Conservation (phyloP, 208 protist species). For the Crithidia mellificae region DNA sequence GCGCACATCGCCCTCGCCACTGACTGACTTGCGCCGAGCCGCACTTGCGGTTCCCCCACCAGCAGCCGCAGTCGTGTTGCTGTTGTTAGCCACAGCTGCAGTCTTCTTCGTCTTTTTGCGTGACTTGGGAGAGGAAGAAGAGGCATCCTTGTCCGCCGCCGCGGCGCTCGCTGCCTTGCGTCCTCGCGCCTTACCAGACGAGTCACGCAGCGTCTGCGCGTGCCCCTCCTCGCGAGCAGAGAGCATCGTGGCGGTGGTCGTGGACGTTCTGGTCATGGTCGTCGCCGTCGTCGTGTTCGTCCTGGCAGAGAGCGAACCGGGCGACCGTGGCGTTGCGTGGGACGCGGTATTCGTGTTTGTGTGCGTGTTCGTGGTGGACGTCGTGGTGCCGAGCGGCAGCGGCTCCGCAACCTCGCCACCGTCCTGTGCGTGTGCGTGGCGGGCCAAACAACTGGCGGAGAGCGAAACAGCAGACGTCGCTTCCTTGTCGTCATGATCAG, state of each 20-base stretch:
- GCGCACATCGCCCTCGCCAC: background rate
- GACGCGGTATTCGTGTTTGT: too few relatives aligned
- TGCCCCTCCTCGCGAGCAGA: too few relatives aligned
- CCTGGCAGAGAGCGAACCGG: background rate
- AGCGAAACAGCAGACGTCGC: background rate
- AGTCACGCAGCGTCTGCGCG: too few relatives aligned
- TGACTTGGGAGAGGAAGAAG: background rate
- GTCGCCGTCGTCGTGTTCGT: background rate
- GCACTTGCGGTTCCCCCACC: too few relatives aligned
- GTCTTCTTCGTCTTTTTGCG: background rate
- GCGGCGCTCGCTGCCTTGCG: too few relatives aligned
- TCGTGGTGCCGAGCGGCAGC: background rate
- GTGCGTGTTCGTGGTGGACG: background rate
- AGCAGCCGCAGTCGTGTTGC: too few relatives aligned
- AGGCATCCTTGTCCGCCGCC: too few relatives aligned
- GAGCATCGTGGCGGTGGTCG: too few relatives aligned
- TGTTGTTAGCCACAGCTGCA: background rate
- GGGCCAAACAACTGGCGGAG: background rate
- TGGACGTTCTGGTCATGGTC: too few relatives aligned
- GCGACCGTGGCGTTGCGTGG: background rate
- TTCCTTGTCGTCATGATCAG: too few relatives aligned
- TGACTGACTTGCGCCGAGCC: background rate
- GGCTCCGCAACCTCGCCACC: conserved; percentile 27
- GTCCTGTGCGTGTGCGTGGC: conserved; percentile 10
- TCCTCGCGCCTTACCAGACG: too few relatives aligned